Conservation (phyloP, 2,329 filamentous ascomycete species). For the Curvularia sp. region DNA sequence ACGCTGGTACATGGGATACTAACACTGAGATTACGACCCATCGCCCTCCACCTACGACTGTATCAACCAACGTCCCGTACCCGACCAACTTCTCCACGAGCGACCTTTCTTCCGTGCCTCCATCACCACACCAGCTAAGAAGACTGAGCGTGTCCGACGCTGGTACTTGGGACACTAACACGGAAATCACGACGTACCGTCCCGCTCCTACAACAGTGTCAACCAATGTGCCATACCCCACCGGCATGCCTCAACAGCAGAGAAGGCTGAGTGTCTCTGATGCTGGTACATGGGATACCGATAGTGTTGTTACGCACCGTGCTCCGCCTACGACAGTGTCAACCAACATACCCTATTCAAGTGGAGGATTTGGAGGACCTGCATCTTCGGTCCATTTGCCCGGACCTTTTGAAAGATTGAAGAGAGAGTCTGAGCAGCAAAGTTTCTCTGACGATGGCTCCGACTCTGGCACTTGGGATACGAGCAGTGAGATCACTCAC, state of each 20-base stretch:
- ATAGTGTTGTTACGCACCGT: slow-evolving; percentile 10
- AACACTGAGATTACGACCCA: slow-evolving; percentile 11
- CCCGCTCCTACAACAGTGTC: slow-evolving; percentile 14
- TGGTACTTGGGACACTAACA: slow-evolving; percentile 17
- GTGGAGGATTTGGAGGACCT: slow-evolving; percentile 11
- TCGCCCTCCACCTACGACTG: slow-evolving; percentile 13
- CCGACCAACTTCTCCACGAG: background rate
- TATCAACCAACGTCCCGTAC: slow-evolving; percentile 17
- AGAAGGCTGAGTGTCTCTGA: slow-evolving; percentile 17
- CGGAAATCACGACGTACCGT: slow-evolving; percentile 10
- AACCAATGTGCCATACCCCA: slow-evolving; percentile 16
- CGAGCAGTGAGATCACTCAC: slow-evolving; percentile 18
- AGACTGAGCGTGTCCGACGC: slow-evolving; percentile 15
- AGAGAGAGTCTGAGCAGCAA: slow-evolving; percentile 10
- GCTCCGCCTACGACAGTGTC: slow-evolving; percentile 14
- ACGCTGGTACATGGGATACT: slow-evolving; percentile 17
- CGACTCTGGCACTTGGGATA: slow-evolving; percentile 17
- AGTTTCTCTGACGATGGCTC: slow-evolving; percentile 16
- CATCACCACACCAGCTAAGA: slow-evolving; percentile 8
- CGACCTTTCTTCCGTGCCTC: slow-evolving; percentile 1
- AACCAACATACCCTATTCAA: slow-evolving; percentile 16
- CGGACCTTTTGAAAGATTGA: slow-evolving; percentile 15
- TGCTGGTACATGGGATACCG: slow-evolving; percentile 17
- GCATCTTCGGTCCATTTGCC: slow-evolving; percentile 10
- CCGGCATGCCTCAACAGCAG: background rate